phyloP scores from a whole-genome alignment of 805 yeast genomes.

The Candida schatavii region DNA sequence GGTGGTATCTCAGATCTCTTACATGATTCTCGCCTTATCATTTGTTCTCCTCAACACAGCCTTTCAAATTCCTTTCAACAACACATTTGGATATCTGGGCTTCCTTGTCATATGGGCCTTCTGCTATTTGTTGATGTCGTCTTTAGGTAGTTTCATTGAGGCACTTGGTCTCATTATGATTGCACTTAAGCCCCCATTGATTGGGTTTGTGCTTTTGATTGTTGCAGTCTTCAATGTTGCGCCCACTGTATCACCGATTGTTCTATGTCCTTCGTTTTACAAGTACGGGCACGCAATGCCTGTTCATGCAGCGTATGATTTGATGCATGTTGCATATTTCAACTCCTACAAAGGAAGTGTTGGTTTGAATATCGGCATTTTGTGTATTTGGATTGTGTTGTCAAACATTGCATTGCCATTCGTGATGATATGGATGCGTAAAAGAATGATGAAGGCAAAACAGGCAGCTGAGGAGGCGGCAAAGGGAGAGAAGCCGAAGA shows the following conservation, averaged over 20 bases:
- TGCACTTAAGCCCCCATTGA: constrained; percentile 22
- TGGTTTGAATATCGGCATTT: constrained; percentile 31
- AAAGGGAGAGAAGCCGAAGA: neutral
- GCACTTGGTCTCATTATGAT: constrained; percentile 20
- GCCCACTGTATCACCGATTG: constrained; percentile 29
- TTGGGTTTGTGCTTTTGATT: constrained; percentile 26
- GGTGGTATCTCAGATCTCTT: constrained; percentile 25
- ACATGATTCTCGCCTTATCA: constrained; percentile 24
- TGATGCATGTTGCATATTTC: constrained; percentile 30
- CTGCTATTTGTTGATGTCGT: constrained; percentile 26
- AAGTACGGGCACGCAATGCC: constrained; percentile 31
- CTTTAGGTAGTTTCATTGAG: constrained; percentile 32
- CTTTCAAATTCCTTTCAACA: constrained; percentile 19
- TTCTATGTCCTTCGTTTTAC: constrained; percentile 24
- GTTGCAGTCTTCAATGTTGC: constrained; percentile 29
- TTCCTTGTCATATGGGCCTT: constrained; percentile 33
- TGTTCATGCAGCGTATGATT: constrained; percentile 24
- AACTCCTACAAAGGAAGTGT: constrained; percentile 32
- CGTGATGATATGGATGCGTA: constrained; percentile 20
- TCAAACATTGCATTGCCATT: constrained; percentile 26
- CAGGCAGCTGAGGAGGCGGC: constrained; percentile 7
- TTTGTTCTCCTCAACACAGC: constrained; percentile 29
- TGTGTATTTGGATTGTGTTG: constrained; percentile 28
- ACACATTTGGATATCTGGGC: constrained; percentile 29
- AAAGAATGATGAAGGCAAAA: constrained; percentile 9